Conservation (phyloP, 768 basidiomycete species). For the Termitomyces bulborhizus region DNA sequence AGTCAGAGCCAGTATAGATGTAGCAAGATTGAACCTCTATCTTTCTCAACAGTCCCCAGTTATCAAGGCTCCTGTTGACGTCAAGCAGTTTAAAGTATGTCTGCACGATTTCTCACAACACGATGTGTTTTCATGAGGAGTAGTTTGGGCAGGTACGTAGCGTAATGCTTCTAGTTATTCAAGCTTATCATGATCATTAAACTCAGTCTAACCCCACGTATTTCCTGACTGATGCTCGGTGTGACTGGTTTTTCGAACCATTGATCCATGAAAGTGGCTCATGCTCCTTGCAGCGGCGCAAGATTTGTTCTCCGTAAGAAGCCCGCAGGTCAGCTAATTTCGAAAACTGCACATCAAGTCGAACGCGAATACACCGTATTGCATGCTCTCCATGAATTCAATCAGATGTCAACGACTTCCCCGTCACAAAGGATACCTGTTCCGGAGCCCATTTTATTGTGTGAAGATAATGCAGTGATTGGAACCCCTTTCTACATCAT, state of each 20-base stretch:
- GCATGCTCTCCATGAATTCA: constrained; percentile 69
- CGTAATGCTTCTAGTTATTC: neutral
- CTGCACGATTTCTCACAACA: neutral
- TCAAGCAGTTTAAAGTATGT: constrained; percentile 91
- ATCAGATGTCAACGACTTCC: constrained; percentile 46
- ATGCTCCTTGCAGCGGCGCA: constrained; percentile 29
- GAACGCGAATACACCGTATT: constrained; percentile 90
- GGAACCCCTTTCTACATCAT: constrained; percentile 95
- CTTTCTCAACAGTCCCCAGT: constrained; percentile 48
- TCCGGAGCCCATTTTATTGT: constrained; percentile 78
- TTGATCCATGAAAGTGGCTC: neutral
- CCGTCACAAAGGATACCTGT: constrained; percentile 64
- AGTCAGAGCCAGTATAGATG: constrained; percentile 64
- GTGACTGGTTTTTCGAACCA: constrained; percentile 17
- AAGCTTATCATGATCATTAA: neutral
- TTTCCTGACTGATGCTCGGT: constrained; percentile 78
- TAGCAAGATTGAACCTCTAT: constrained; percentile 58
- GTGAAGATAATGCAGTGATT: constrained; percentile 69
- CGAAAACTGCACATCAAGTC: constrained; percentile 89
- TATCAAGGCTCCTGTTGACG: constrained; percentile 58
- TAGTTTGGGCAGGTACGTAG: constrained; percentile 81
- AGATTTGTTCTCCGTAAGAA: constrained; percentile 90
- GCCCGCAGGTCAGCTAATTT: constrained; percentile 81
- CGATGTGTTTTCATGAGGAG: neutral
- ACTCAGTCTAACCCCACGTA: constrained; percentile 92